A percentile compares a stretch with the other conserved stretches of the same genome.
Conservation (phyloP, 805 yeast species). For the Barnettozyma californica region DNA sequence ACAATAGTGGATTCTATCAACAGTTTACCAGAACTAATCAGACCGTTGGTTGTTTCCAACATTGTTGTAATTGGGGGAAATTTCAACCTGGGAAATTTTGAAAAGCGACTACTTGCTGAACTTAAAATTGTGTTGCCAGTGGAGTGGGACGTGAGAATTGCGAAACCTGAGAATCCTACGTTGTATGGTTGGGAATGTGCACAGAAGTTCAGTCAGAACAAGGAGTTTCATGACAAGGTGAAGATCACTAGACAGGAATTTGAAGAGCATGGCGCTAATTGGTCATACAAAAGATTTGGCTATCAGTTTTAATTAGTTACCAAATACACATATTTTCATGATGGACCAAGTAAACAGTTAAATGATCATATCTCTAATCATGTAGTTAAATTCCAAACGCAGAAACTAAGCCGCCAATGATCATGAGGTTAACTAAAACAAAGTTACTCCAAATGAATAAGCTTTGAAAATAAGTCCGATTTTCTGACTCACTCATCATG, state of each 20-base stretch:
- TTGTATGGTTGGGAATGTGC: conserved; percentile 60
- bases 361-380: too few relatives aligned
- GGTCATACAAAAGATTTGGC: conserved; percentile 39
- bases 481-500: conserved; percentile 31
- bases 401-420: conserved; percentile 39
- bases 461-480: conserved; percentile 33
- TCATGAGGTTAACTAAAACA: conserved; percentile 34
- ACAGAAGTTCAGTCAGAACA: conserved; percentile 26
- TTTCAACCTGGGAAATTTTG: conserved; percentile 62
- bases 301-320: conserved; percentile 24
- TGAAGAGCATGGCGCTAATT: conserved; percentile 68
- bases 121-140: conserved; percentile 64
- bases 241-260: conserved; percentile 76
- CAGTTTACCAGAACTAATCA: conserved; percentile 63
- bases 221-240: conserved; percentile 37
- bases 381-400: conserved; percentile 20
- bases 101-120: conserved; percentile 53
- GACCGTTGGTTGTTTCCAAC: conserved; percentile 76
- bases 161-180: conserved; percentile 31
- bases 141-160: conserved; percentile 59
- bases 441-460: conserved; percentile 38
- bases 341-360: too few relatives aligned
- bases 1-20: conserved; percentile 63
- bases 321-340: too few relatives aligned
- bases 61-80: conserved; percentile 82